Evolutionary conservation across 2,329 filamentous ascomycete genomes (phyloP).

Genomic region (Penicillium sp.): DNA sequence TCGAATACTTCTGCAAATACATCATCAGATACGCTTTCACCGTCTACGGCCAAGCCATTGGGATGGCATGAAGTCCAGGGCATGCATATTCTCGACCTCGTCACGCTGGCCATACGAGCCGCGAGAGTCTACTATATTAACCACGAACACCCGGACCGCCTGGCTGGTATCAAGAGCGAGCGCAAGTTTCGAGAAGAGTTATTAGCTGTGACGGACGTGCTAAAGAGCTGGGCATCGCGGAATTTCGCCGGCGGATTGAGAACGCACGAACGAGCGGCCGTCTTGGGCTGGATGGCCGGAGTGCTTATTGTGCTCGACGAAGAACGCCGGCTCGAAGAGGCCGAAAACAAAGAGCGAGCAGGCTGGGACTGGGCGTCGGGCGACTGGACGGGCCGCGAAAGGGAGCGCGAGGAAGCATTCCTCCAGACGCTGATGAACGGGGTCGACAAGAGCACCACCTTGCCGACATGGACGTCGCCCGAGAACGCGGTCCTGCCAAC

Average conservation of each 20-base stretch:
- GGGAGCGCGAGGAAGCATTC: slow-evolving; percentile 77
- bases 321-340: slow-evolving; percentile 73
- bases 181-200: slow-evolving; percentile 79
- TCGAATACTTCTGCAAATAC: slow-evolving; percentile 21
- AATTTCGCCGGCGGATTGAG: slow-evolving; percentile 81
- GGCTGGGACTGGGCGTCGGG: slow-evolving; percentile 76
- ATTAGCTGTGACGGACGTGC: slow-evolving; percentile 78
- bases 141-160: slow-evolving; percentile 78
- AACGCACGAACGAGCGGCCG: slow-evolving; percentile 69
- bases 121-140: slow-evolving; percentile 96
- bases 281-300: slow-evolving; percentile 73
- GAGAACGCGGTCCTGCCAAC: slow-evolving; percentile 49
- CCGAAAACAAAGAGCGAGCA: slow-evolving; percentile 67
- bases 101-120: slow-evolving; percentile 90
- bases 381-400: slow-evolving; percentile 71
- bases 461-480: slow-evolving; percentile 66
- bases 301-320: slow-evolving; percentile 71
- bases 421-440: slow-evolving; percentile 65
- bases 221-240: slow-evolving; percentile 86
- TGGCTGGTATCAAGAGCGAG: slow-evolving; percentile 85
- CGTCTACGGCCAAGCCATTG: slow-evolving; percentile 41
- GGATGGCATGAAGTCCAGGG: slow-evolving; percentile 86
- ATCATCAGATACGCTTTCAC: slow-evolving; percentile 26
- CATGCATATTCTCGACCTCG: slow-evolving; percentile 84
- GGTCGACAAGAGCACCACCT: slow-evolving; percentile 47